Evolutionary conservation across 208 protist genomes (phyloP).

Genomic region (Willaertia magna): DNA sequence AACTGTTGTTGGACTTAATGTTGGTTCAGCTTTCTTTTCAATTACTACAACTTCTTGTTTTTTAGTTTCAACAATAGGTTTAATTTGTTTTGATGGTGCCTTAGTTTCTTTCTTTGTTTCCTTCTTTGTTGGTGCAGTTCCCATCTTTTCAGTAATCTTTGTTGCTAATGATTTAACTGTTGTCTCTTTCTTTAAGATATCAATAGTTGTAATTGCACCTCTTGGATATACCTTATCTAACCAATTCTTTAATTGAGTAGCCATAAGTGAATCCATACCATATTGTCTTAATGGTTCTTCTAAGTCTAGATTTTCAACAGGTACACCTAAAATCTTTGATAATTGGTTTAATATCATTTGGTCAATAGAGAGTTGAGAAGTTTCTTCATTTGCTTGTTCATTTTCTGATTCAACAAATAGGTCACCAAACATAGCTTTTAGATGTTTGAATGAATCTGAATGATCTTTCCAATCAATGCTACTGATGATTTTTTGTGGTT

Average conservation of each 20-base stretch:
- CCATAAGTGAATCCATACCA: slow-evolving; percentile 23
- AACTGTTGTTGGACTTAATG: background rate
- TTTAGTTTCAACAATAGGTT: too few relatives aligned
- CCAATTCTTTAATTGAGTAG: slow-evolving; percentile 18
- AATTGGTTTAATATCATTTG: background rate
- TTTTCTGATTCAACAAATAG: background rate
- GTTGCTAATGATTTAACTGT: background rate
- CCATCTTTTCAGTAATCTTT: background rate
- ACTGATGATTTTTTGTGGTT: background rate
- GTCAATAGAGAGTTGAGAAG: background rate
- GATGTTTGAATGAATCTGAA: background rate
- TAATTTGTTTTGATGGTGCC: too few relatives aligned
- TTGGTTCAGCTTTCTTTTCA: background rate
- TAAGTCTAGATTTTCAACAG: background rate
- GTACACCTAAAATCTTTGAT: background rate
- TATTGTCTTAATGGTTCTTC: slow-evolving; percentile 17
- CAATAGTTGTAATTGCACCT: background rate
- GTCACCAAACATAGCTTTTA: background rate
- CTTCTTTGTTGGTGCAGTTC: background rate
- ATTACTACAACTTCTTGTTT: too few relatives aligned
- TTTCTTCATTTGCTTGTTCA: background rate
- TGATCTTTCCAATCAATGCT: background rate
- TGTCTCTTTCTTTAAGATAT: background rate
- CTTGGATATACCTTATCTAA: background rate
- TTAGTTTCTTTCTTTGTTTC: background rate